A percentile compares a stretch with the other conserved stretches of the same genome.
Evolutionary conservation across 495 filamentous ascomycete genomes (phyloP).

Genomic region (Saxophila tyrrhenica): DNA sequence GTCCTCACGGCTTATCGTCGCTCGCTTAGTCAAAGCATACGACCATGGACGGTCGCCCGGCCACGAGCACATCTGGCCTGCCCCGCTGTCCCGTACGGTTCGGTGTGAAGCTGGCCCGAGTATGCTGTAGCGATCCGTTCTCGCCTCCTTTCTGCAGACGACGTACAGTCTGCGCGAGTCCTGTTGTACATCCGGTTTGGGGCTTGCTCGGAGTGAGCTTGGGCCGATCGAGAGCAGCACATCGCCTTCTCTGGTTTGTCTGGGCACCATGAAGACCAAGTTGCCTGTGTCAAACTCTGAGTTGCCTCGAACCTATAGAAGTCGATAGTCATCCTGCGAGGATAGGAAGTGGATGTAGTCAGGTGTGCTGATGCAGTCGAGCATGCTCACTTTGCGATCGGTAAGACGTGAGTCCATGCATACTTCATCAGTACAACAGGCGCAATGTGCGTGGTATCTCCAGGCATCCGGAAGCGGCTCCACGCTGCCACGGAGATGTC

Average conservation of each 20-base stretch:
- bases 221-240: neutral
- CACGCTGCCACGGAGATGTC: too few relatives aligned
- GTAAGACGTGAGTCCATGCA: too few relatives aligned
- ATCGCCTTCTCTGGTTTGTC: neutral
- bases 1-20: neutral
- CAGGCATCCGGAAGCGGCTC: too few relatives aligned
- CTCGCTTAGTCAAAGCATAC: neutral
- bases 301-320: neutral
- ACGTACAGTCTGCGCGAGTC: neutral
- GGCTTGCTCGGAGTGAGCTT: neutral
- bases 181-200: neutral
- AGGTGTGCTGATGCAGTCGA: too few relatives aligned
- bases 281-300: neutral
- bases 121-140: neutral
- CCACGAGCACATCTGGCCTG: neutral
- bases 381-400: too few relatives aligned
- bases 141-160: neutral
- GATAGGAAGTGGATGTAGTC: neutral
- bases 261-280: neutral
- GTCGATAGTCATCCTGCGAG: neutral
- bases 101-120: neutral
- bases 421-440: neutral
- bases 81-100: neutral
- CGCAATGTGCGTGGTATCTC: neutral
- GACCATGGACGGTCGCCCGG: neutral